Percentiles rank a stretch among this genome's conserved stretches.
These are phyloP conservation scores for Sclerotinia minor DNA, from an alignment of 2,329 filamentous ascomycete species.

Conservation along the genomic window DNA sequence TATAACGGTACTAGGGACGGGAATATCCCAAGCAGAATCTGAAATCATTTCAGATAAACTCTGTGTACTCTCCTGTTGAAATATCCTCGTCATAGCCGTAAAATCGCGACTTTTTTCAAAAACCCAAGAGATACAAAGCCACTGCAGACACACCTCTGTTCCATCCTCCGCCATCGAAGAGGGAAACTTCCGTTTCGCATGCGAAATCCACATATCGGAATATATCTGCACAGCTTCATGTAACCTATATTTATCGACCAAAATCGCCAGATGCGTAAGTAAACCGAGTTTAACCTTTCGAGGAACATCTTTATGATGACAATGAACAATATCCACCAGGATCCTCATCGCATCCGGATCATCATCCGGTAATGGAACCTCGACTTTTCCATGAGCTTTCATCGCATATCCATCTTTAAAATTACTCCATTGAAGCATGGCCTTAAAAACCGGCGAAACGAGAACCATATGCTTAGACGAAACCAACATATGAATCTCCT, in stretches of 20 bases:
- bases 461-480: slow-evolving; percentile 34
- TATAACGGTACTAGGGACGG: slow-evolving; percentile 4
- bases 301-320: slow-evolving; percentile 33
- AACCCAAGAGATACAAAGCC: slow-evolving; percentile 24
- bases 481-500: slow-evolving; percentile 30
- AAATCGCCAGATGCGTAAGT: slow-evolving; percentile 38
- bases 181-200: slow-evolving; percentile 3
- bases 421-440: slow-evolving; percentile 33
- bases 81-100: slow-evolving; percentile 11
- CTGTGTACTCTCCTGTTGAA: slow-evolving; percentile 14
- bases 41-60: slow-evolving; percentile 7
- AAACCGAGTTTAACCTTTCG: slow-evolving; percentile 33
- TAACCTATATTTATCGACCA: slow-evolving; percentile 39
- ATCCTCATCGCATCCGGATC: slow-evolving; percentile 40
- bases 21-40: slow-evolving; percentile 9
- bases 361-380: slow-evolving; percentile 40
- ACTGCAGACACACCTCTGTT: slow-evolving; percentile 1
- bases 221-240: slow-evolving; percentile 26
- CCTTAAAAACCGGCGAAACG: slow-evolving; percentile 38
- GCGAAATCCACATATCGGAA: slow-evolving; percentile 24
- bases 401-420: slow-evolving; percentile 34
- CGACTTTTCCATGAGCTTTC: slow-evolving; percentile 24
- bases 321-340: slow-evolving; percentile 42
- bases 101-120: slow-evolving; percentile 14
- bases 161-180: background rate